phyloP scores from a whole-genome alignment of 805 yeast species.

The Metschnikowia matae region DNA sequence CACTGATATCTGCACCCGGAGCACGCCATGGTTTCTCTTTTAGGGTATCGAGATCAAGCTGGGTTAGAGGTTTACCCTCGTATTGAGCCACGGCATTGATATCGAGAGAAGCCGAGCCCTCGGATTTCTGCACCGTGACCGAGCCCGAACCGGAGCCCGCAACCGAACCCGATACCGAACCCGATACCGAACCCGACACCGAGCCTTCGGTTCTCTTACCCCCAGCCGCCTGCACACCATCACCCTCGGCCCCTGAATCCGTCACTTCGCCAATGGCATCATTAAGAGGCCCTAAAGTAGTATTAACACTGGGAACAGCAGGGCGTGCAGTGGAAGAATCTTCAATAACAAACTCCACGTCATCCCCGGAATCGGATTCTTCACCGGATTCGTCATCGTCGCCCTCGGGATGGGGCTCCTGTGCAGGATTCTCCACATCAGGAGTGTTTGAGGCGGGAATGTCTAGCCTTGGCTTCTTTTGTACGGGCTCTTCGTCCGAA shows the following conservation, averaged over 20 bases:
- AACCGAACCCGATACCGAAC: too few relatives aligned
- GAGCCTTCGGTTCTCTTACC: conserved; percentile 26
- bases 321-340: conserved; percentile 22
- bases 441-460: too few relatives aligned
- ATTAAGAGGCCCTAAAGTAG: conserved; percentile 25
- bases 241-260: conserved; percentile 10
- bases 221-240: conserved; percentile 12
- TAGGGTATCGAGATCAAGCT: conserved; percentile 70
- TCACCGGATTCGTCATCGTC: conserved; percentile 42
- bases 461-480: conserved; percentile 7
- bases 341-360: conserved; percentile 77
- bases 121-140: conserved; percentile 24
- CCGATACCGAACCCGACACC: conserved; percentile 15
- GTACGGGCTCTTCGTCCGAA: conserved; percentile 33
- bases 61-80: conserved; percentile 80
- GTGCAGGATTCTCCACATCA: not conserved
- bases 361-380: conserved; percentile 52
- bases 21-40: conserved; percentile 98
- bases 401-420: not conserved
- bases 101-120: conserved; percentile 48
- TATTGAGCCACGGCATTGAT: conserved; percentile 68
- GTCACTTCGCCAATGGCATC: conserved; percentile 29
- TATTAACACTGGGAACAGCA: conserved; percentile 20
- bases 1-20: conserved; percentile 93
- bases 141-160: not conserved